Conservation (phyloP, 139 green algal species). For the Chloropicon primus region DNA sequence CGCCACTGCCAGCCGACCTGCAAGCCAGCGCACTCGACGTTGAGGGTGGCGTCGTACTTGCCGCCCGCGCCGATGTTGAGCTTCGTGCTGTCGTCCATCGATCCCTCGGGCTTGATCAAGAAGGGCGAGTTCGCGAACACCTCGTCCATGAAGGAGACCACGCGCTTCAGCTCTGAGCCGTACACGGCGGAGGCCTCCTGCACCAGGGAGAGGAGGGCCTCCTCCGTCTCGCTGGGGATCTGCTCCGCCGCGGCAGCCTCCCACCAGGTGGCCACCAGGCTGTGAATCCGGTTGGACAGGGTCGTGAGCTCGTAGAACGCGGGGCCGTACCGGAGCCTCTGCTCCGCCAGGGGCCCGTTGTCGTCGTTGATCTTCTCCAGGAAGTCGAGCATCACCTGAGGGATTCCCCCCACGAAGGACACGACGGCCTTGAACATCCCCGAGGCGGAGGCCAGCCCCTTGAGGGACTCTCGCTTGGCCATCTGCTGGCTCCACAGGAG, state of each 20-base stretch:
- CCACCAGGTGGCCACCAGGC: constrained; percentile 17
- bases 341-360: constrained; percentile 29
- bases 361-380: constrained; percentile 27
- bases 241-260: background rate
- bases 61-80: constrained; percentile 13
- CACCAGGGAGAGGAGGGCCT: background rate
- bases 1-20: background rate
- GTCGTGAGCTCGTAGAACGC: constrained; percentile 22
- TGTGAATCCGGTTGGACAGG: constrained; percentile 15
- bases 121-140: constrained; percentile 26
- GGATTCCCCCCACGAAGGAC: constrained; percentile 25
- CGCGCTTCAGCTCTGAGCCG: background rate
- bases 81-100: constrained; percentile 21
- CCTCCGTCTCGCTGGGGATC: background rate
- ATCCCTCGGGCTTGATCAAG: constrained; percentile 9
- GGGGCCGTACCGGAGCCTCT: constrained; percentile 22
- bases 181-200: background rate
- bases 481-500: constrained; percentile 34
- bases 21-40: background rate
- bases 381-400: constrained; percentile 27
- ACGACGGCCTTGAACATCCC: constrained; percentile 28
- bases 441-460: constrained; percentile 17
- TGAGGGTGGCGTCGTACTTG: constrained; percentile 12
- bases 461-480: constrained; percentile 22
- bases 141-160: background rate